Percentiles rank a stretch among this genome's conserved stretches.
phyloP scores from a whole-genome alignment of 768 basidiomycete species.

The Agrocybe chaxingu region DNA sequence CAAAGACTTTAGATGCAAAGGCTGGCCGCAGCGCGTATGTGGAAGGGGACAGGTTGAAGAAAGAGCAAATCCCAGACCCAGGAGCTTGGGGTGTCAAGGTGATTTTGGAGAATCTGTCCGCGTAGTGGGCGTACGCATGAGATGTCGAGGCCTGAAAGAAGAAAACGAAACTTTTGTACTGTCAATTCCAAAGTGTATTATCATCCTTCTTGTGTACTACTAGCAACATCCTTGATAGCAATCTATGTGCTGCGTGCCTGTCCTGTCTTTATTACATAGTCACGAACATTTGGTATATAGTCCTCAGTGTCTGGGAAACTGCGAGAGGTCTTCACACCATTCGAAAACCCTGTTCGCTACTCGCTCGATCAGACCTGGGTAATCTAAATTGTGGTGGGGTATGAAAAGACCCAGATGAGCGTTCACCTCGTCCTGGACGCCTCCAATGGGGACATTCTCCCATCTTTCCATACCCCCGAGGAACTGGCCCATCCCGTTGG shows the following conservation, averaged over 20 bases:
- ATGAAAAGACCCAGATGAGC: slow-evolving; percentile 58
- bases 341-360: slow-evolving; percentile 38
- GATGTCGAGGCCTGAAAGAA: no score
- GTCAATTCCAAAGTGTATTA: no score
- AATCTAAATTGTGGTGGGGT: slow-evolving; percentile 45
- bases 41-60: slow-evolving; percentile 59
- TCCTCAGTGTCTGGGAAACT: background rate
- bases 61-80: slow-evolving; percentile 72
- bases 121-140: background rate
- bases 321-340: slow-evolving; percentile 35
- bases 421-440: slow-evolving; percentile 51
- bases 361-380: slow-evolving; percentile 43
- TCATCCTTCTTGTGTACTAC: no score
- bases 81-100: slow-evolving; percentile 90
- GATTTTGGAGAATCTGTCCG: slow-evolving; percentile 55
- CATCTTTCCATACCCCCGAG: slow-evolving; percentile 45
- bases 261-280: no score
- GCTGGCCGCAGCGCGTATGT: slow-evolving; percentile 90
- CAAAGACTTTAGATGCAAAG: slow-evolving; percentile 75
- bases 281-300: no score
- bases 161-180: no score
- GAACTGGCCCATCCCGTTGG: slow-evolving; percentile 37
- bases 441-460: slow-evolving; percentile 48
- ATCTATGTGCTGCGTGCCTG: background rate
- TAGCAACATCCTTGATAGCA: background rate